Base-by-base conservation (phyloP, 495 filamentous ascomycete species). In the Penicillium cinerascens region DNA sequence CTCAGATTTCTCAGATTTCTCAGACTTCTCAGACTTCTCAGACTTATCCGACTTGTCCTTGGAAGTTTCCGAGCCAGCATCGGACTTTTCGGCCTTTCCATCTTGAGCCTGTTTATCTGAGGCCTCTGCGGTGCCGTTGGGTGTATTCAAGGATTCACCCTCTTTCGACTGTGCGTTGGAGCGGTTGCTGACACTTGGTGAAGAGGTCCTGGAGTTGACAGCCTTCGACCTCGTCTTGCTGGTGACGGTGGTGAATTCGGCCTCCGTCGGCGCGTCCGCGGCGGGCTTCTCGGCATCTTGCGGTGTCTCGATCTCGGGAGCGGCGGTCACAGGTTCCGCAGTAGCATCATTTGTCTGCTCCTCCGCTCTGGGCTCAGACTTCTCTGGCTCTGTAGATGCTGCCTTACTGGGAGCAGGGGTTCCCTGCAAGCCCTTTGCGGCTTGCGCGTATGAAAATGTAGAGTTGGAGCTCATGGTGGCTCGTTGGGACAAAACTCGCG, bases 391-490 rank as follows among this genome's bases (percentile, higher is more conserved):
- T 56, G 59, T 51, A 33, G 74, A 60, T 43, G 54, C 54, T 37
- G 69, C 55, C 62, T 71, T 69, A 61, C 76, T 58, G 37, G 72
- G 58, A 25, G 56, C 63, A 51, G 64, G 61, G 50, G 59, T 65
- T 42, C 77, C 58, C 49, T 82, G 71, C 51, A 82, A 77, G 59
- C 89, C 88, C 70, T 89, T 91, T 23, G 92, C 93, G 64, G 92
- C 92, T 77, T 96, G 91, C 51, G 92, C 92, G 72, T 98, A 98
- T 38, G 93, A 96, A 70, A 96, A 95, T 48, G 68, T 66, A 59
- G 73, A 39, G n/a, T 39, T 39, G n/a, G 37, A 51, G 48, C 60
- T 63, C 49, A 56, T 53, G 18, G 49, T 54, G 51, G 47, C 26
- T 59, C 18, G 36, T 38, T 44, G 9, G 10, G 44, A 54, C 42